These are phyloP conservation scores for Quercus engelmannii DNA, from an alignment of 306 rosid species.

Conservation along the genomic window DNA sequence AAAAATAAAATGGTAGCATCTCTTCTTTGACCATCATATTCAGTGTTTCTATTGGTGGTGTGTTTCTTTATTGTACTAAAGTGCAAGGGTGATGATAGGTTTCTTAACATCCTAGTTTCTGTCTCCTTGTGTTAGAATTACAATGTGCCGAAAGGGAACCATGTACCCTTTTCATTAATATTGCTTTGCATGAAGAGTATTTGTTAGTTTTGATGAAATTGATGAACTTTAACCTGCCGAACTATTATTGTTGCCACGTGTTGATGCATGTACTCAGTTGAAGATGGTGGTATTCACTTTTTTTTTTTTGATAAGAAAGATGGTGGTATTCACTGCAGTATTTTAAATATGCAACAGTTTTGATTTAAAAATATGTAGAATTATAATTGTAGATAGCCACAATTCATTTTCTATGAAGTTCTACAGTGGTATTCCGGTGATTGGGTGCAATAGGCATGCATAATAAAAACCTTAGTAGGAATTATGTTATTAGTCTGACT, in stretches of 20 bases:
- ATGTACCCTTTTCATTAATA: neutral
- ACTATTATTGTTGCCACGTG: neutral
- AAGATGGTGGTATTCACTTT: neutral
- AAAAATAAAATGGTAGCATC: neutral
- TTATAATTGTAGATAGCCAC: neutral
- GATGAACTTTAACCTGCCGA: neutral
- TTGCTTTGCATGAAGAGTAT: neutral
- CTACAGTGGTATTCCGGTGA: neutral
- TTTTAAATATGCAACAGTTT: neutral
- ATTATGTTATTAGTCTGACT: neutral
- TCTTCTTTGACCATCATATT: neutral
- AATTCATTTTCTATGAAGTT: neutral
- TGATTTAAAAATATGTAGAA: neutral
- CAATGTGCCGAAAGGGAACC: neutral
- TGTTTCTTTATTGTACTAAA: neutral
- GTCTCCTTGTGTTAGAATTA: neutral
- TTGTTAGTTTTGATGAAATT: neutral
- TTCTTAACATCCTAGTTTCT: neutral
- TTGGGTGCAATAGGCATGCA: neutral
- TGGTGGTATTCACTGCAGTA: neutral
- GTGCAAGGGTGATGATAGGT: neutral
- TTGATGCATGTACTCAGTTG: neutral
- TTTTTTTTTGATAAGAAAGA: neutral
- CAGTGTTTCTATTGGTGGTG: neutral
- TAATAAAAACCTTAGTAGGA: too few species aligned